Conservation (phyloP, 75 land plant genomes). For the Ceratopteris richardii region DNA sequence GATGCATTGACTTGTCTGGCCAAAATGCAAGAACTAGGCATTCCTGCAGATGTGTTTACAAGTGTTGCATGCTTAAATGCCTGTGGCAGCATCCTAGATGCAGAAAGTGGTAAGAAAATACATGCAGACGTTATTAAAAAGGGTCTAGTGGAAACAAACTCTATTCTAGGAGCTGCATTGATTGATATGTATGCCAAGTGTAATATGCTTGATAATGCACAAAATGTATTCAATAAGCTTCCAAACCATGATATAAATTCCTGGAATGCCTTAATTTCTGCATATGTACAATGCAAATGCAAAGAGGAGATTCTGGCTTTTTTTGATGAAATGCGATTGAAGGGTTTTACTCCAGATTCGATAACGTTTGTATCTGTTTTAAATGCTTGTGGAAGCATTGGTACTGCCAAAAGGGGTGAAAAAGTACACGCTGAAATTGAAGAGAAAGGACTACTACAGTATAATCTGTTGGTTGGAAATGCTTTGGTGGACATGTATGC, state of each 20-base stretch:
- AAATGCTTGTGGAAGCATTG: conserved; percentile 8
- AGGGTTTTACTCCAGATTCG: conserved; percentile 6
- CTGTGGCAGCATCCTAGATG: neutral
- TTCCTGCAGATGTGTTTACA: neutral
- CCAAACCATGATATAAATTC: conserved; percentile 2
- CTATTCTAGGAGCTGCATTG: neutral
- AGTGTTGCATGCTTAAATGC: neutral
- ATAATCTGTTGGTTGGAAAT: neutral
- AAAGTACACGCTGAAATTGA: conserved; percentile 11
- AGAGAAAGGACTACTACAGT: neutral
- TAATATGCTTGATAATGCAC: conserved; percentile 1
- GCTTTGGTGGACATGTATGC: conserved; percentile 21
- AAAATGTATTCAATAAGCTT: neutral
- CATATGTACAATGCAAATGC: conserved; percentile 3
- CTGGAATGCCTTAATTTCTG: conserved; percentile 19
- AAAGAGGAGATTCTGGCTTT: conserved; percentile 1
- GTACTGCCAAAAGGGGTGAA: conserved; percentile 5
- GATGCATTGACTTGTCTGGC: conserved; percentile 4
- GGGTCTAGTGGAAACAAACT: neutral
- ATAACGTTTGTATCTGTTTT: conserved; percentile 4
- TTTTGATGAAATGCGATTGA: conserved; percentile 10
- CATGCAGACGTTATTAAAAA: neutral
- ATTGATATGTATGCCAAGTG: neutral
- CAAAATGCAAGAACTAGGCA: neutral
- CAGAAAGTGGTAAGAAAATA: neutral